phyloP scores from a whole-genome alignment of 345 rosid genomes.

The Dimocarpus longan region DNA sequence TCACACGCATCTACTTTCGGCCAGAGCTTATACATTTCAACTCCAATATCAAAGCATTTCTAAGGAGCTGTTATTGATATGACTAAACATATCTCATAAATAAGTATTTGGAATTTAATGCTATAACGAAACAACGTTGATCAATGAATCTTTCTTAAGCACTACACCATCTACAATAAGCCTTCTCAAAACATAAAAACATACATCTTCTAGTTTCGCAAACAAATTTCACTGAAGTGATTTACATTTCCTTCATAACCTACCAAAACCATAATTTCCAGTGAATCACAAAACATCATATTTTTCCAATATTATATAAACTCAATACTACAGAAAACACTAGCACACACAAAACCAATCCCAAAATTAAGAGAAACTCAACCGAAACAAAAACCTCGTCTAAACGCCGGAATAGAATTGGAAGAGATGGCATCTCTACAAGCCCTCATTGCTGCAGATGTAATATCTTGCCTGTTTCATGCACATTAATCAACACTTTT shows the following conservation, averaged over 20 bases:
- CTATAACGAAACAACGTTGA: neutral
- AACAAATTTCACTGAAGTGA: neutral
- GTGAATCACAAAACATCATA: neutral
- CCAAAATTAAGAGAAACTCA: neutral
- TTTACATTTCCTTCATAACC: neutral
- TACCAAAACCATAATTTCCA: neutral
- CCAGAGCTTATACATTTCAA: neutral
- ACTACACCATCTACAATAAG: neutral
- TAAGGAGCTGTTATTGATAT: neutral
- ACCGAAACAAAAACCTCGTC: conserved; percentile 52
- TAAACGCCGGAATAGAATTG: conserved; percentile 91
- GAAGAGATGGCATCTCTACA: conserved; percentile 93
- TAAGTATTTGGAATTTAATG: neutral
- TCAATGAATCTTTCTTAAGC: neutral
- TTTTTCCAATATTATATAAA: neutral
- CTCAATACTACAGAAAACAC: neutral
- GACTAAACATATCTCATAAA: neutral
- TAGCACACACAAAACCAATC: neutral
- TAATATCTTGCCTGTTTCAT: conserved; percentile 65
- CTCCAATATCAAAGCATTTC: neutral
- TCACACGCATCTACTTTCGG: neutral
- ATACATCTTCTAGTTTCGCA: neutral
- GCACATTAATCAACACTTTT: neutral
- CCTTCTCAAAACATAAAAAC: no score
- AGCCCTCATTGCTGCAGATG: conserved; percentile 86